Evolutionary conservation across 306 rosid species (phyloP).

Genomic region (Sindora glabra): DNA sequence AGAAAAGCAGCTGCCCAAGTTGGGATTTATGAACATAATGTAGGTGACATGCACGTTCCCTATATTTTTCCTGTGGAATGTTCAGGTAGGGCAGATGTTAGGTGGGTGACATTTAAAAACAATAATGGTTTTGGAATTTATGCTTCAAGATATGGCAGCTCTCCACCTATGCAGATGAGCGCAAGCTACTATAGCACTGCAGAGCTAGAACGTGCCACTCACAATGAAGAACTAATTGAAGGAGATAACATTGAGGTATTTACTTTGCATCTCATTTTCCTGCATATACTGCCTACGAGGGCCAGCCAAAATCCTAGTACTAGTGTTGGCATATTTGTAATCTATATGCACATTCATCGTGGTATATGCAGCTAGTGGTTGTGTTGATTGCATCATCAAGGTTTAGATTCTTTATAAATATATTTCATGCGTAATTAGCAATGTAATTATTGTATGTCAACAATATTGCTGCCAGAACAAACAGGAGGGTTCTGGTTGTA

Average conservation of each 20-base stretch:
- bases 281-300: background rate
- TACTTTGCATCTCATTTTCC: background rate
- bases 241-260: constrained; percentile 85
- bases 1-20: constrained; percentile 87
- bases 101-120: constrained; percentile 81
- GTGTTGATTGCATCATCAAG: background rate
- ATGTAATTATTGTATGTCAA: too few species aligned
- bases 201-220: constrained; percentile 74
- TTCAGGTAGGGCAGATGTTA: constrained; percentile 83
- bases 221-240: constrained; percentile 55
- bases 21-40: constrained; percentile 52
- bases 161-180: constrained; percentile 88
- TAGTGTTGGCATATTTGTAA: background rate
- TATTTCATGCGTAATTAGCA: background rate
- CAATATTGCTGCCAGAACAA: too few species aligned
- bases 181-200: constrained; percentile 76
- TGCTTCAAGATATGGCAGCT: constrained; percentile 69
- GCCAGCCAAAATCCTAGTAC: background rate
- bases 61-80: constrained; percentile 84
- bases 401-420: background rate
- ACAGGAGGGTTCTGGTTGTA: too few species aligned
- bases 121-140: constrained; percentile 69
- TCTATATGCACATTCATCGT: background rate
- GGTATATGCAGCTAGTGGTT: background rate
- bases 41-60: constrained; percentile 81